Evolutionary conservation across 1,284 basidiomycete genomes (phyloP).

Genomic region (Heliocybe sulcata): DNA sequence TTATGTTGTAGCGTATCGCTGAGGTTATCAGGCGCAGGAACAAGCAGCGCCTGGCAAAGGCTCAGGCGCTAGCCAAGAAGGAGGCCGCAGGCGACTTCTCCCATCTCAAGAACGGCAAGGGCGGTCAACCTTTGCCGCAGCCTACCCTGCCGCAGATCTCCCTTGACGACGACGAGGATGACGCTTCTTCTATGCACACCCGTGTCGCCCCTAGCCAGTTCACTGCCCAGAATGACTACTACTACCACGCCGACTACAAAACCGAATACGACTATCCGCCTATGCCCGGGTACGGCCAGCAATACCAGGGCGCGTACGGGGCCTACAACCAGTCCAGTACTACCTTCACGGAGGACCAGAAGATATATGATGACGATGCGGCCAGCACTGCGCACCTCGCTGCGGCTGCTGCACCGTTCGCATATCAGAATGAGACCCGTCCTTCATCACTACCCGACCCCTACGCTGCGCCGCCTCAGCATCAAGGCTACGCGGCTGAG

Average conservation of each 20-base stretch:
- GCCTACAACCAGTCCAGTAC: conserved; percentile 51
- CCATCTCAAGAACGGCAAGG: conserved; percentile 91
- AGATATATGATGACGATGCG: conserved; percentile 51
- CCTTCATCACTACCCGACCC: conserved; percentile 1
- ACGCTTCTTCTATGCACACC: conserved; percentile 50
- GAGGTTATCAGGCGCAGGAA: conserved; percentile 91
- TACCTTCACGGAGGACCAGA: conserved; percentile 44
- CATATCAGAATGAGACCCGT: conserved; percentile 23
- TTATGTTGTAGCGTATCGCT: conserved; percentile 66
- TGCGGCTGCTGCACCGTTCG: conserved; percentile 45
- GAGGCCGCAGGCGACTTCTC: conserved; percentile 87
- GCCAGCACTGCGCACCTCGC: conserved; percentile 54
- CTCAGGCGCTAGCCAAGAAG: conserved; percentile 81
- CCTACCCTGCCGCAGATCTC: conserved; percentile 92
- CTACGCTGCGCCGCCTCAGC: neutral
- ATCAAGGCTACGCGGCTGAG: neutral
- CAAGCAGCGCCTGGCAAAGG: conserved; percentile 79
- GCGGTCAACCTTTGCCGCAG: conserved; percentile 84
- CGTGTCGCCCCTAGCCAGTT: conserved; percentile 47
- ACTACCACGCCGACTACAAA: conserved; percentile 42
- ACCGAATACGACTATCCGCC: conserved; percentile 49
- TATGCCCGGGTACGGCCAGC: conserved; percentile 64
- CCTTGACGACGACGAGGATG: conserved; percentile 71
- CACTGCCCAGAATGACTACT: conserved; percentile 46
- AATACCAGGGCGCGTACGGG: conserved; percentile 34